Evolutionary conservation across 495 filamentous ascomycete species (phyloP), one percentile per base, ranked within the genome.

Genomic region (Neurospora tetraspora): DNA sequence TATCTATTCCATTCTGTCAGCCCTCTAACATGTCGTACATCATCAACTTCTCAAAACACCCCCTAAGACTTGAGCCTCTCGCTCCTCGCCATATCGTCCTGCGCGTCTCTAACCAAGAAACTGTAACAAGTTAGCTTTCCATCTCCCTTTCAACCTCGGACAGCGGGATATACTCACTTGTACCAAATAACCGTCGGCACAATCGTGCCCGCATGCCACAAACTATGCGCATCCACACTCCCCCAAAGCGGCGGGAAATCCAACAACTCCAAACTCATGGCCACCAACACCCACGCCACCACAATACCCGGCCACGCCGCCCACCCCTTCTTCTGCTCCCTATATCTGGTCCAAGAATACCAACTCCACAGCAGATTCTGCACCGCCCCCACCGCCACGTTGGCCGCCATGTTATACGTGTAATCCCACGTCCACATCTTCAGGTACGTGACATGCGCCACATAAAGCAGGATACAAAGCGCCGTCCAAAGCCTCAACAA

Each of bases 151-250:
- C 65, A 37, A 4, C 18, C 31, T 14, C 38, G 43, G 31, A 20
- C 38, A 23, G 1, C 38, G 12, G 7, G 47, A 73, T 45, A 70
- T 37, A 79, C 94, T 88, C 83, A 98, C 96, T 92, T 92, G 80
- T 99, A 99, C 92, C 93, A 98, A 88, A 95, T 89, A 45, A 95
- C 85, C 8, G 94, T 92, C 38, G 96, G 96, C 69, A 88, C 87
- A 68, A 99, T 94, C 2, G 96, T 99, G 43, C 93, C 93, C 72
- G 96, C 79, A 88, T 99, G 96, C 96, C 96, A 99, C 72, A 99
- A 81, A 76, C 92, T 94, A 86, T 99, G 96, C 23, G 96, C 96
- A 87, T 99, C 96, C 45, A 99, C 78, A 77, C 90, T 88, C 16
- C 92, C 92, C 83, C 89, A 86, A 76, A 93, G 84, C 3, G 96